Evolutionary conservation across 2,329 filamentous ascomycete genomes (phyloP).

Genomic region (Cadophora malorum): DNA sequence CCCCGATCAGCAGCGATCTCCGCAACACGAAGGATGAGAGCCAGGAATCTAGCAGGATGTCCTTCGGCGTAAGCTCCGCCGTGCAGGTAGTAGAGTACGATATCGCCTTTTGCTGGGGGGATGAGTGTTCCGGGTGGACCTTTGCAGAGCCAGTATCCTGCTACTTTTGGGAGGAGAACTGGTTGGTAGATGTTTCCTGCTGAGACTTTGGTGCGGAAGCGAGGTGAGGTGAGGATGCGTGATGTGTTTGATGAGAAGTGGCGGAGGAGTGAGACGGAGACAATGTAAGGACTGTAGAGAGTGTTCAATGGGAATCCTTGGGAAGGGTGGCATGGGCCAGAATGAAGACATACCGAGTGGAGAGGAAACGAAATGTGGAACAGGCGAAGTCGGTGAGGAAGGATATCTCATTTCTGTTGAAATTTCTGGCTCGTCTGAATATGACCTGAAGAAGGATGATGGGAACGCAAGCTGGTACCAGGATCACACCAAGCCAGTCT

Average conservation of each 20-base stretch:
- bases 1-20: slow-evolving; percentile 8
- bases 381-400: background rate
- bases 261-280: background rate
- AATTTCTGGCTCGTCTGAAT: background rate
- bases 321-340: too few species aligned
- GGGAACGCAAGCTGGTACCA: background rate
- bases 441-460: background rate
- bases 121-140: background rate
- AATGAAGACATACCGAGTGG: background rate
- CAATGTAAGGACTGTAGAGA: background rate
- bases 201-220: background rate
- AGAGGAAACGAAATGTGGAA: background rate
- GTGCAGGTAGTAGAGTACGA: slow-evolving; percentile 17
- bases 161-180: slow-evolving; percentile 7
- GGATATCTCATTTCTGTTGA: background rate
- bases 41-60: background rate
- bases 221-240: background rate
- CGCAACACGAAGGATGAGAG: background rate
- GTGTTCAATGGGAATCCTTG: too few species aligned
- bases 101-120: slow-evolving; percentile 1
- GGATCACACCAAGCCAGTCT: background rate
- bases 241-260: background rate
- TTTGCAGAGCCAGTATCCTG: slow-evolving; percentile 18
- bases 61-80: slow-evolving; percentile 1
- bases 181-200: slow-evolving; percentile 7